phyloP scores from a whole-genome alignment of 257 asterid genomes.

The Ballota nigra region DNA sequence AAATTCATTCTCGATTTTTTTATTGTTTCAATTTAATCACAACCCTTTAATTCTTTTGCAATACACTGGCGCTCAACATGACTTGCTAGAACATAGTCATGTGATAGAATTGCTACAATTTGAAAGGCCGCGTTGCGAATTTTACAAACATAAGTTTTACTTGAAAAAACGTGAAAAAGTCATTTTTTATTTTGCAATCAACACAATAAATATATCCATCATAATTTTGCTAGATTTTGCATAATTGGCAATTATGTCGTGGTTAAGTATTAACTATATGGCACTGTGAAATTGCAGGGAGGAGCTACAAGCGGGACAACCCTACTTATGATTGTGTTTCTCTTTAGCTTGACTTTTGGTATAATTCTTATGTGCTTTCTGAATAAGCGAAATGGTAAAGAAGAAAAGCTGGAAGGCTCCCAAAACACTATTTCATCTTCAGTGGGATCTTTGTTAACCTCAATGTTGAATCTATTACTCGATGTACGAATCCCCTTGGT shows the following conservation, averaged over 20 bases:
- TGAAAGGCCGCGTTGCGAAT: no score
- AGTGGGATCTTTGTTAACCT: conserved; percentile 51
- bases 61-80: no score
- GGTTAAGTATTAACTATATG: conserved; percentile 14
- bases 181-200: no score
- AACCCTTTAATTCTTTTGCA: no score
- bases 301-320: conserved; percentile 84
- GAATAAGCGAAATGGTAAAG: conserved; percentile 64
- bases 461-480: conserved; percentile 52
- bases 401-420: conserved; percentile 46
- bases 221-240: conserved; percentile 1
- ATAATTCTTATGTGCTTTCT: conserved; percentile 83
- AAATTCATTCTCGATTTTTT: no score
- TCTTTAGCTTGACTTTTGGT: conserved; percentile 72
- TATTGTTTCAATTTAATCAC: no score
- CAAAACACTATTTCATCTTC: conserved; percentile 48
- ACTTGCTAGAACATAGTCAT: no score
- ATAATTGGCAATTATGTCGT: background rate
- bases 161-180: no score
- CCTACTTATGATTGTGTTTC: conserved; percentile 68
- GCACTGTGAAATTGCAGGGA: conserved; percentile 51
- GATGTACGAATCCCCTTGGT: conserved; percentile 71
- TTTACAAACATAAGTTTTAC: no score
- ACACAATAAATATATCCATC: background rate
- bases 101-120: no score